Base-by-base conservation (phyloP, 2,329 filamentous ascomycete genomes). In the Colletotrichum plurivorum region DNA sequence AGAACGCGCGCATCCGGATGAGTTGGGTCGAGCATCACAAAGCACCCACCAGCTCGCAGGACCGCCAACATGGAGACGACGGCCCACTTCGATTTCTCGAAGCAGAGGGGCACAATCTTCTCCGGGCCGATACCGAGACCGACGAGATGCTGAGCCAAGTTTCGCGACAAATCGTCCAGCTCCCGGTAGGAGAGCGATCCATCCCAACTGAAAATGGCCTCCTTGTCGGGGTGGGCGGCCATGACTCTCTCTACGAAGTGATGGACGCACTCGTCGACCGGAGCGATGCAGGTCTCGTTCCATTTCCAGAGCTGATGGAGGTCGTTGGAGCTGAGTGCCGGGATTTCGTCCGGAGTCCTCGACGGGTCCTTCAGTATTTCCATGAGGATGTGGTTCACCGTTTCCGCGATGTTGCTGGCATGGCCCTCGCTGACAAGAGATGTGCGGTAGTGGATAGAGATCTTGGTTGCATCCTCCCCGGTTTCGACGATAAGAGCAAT, bases 361-460 rank as follows among this genome's bases (percentile, higher is more conserved):
- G 46, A 71, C 53, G 41, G 55, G n/a, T 46, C 48, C 7, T 16
- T 31, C 1, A 65, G 16, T 25, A 54, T 45, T 39, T 65, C 63
- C 4, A 22, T 72, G 55, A 67, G 45, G 39, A 63, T 43, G 51
- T 78, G 74, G 13, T 78, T 78, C 31, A 79, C 71, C 0, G 78
- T 77, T 1, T 79, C 66, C 0, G 74, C 74, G 25, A 78, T 79
- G 51, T 79, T 77, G 65, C 75, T 78, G 2, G 78, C 73, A 13
- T 71, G 66, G 1, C 73, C 73, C 10, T 75, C 64, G 48, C 58
- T 59, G 63, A 65, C 48, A 7, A 46, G 22, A 16, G 55, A 53
- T 0, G 76, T 46, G 0, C 72, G 49, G 10, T 75, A 71, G n/a
- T 61, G 58, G 7, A 61, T 52, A 7, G 58, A 61, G 20, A 61